Percentiles rank a stretch among this genome's conserved stretches.
Conservation (phyloP, 108 stramenopile species). For the Nitzschia sp. region DNA sequence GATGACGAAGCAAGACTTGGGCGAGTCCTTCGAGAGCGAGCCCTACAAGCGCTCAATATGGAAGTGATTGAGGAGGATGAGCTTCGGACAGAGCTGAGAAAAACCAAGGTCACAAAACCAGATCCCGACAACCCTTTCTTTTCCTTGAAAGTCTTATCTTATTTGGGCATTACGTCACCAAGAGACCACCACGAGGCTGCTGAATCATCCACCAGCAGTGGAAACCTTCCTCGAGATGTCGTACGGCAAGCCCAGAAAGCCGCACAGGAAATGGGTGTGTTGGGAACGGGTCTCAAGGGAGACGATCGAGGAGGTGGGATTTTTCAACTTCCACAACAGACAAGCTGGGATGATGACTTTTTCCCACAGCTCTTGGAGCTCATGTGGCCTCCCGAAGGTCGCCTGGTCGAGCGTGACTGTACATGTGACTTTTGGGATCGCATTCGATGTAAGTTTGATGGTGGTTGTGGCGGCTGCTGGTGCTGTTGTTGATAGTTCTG, state of each 20-base stretch:
- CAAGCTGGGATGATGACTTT: conserved; percentile 48
- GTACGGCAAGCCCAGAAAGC: conserved; percentile 44
- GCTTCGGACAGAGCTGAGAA: conserved; percentile 48
- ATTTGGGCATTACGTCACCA: background rate
- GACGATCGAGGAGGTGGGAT: background rate
- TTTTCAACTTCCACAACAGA: conserved; percentile 1
- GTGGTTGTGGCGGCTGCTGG: no score
- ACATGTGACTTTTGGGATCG: conserved; percentile 74
- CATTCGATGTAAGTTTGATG: conserved; percentile 53
- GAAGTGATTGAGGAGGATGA: conserved; percentile 59
- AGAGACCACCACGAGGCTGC: conserved; percentile 1
- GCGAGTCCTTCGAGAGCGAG: conserved; percentile 31
- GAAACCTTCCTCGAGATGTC: conserved; percentile 8
- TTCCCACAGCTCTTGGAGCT: conserved; percentile 66
- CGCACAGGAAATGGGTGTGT: conserved; percentile 63
- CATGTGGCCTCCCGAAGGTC: conserved; percentile 61
- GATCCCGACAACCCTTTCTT: conserved; percentile 9
- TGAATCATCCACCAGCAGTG: background rate
- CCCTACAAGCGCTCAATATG: conserved; percentile 48
- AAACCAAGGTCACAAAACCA: conserved; percentile 7
- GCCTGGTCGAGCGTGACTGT: conserved; percentile 63
- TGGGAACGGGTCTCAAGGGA: conserved; percentile 48
- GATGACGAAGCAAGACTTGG: conserved; percentile 21
- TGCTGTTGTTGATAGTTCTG: no score
- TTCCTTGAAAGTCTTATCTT: conserved; percentile 3